phyloP scores from a whole-genome alignment of 352 stramenopile genomes.

The Phytophthora pini region DNA sequence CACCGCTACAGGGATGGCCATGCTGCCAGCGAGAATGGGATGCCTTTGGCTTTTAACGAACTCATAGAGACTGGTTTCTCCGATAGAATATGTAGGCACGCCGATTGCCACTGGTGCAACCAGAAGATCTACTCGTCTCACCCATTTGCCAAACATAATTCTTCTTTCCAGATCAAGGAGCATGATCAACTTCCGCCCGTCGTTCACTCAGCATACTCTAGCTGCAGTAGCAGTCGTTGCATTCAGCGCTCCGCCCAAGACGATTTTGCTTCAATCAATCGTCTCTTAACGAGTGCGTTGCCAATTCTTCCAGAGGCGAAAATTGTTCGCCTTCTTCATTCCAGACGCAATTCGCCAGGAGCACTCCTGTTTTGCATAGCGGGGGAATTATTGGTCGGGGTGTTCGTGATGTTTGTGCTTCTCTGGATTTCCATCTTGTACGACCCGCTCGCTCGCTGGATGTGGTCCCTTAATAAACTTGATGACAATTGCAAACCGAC shows the following conservation, averaged over 20 bases:
- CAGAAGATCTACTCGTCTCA: too few species aligned
- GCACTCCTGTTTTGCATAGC: conserved; percentile 69
- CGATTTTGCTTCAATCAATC: too few species aligned
- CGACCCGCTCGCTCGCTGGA: conserved; percentile 84
- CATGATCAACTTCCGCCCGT: conserved; percentile 38
- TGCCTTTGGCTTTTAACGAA: conserved; percentile 22
- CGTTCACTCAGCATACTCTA: conserved; percentile 76
- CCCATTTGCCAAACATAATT: not conserved
- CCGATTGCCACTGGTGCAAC: too few species aligned
- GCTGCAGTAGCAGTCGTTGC: conserved; percentile 52
- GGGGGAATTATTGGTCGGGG: conserved; percentile 66
- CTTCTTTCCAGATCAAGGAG: not conserved
- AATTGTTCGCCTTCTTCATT: too few species aligned
- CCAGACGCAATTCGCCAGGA: conserved; percentile 38
- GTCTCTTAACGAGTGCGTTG: too few species aligned
- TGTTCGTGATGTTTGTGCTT: conserved; percentile 37
- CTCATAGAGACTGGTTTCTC: not conserved
- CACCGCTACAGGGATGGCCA: too few species aligned
- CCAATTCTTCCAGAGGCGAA: too few species aligned
- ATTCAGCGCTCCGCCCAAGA: conserved; percentile 45
- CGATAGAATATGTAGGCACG: not conserved
- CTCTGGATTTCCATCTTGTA: conserved; percentile 87
- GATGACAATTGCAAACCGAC: conserved; percentile 45
- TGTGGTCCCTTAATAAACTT: conserved; percentile 57
- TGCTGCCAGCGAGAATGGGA: conserved; percentile 70